Evolutionary conservation across 108 stramenopile genomes (phyloP).

Genomic region (Aurantiochytrium sp.): DNA sequence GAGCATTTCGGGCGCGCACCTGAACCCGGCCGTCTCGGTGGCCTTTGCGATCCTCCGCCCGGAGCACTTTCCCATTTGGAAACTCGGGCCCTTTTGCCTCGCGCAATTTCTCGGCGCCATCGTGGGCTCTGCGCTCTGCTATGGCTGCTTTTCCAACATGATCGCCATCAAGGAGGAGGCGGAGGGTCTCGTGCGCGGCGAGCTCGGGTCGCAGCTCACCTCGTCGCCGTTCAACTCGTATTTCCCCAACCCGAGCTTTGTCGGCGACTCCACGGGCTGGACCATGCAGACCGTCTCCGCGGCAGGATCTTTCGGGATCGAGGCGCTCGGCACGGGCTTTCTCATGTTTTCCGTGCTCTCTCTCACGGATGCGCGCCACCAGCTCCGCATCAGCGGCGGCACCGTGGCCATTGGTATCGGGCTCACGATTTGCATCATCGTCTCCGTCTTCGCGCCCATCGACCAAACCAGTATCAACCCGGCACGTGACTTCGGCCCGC

Average conservation of each 20-base stretch:
- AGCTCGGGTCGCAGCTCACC: neutral
- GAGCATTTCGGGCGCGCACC: conserved; percentile 33
- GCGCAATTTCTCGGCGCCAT: conserved; percentile 53
- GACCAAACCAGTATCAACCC: conserved; percentile 4
- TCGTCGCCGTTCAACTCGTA: neutral
- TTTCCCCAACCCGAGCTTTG: neutral
- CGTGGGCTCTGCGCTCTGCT: conserved; percentile 42
- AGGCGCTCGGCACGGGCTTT: conserved; percentile 41
- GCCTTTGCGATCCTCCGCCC: conserved; percentile 51
- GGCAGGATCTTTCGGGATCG: conserved; percentile 38
- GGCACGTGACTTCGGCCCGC: conserved; percentile 27
- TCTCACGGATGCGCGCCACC: conserved; percentile 53
- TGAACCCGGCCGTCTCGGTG: conserved; percentile 58
- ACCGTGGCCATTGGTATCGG: conserved; percentile 42
- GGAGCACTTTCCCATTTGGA: conserved; percentile 28
- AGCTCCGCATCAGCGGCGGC: conserved; percentile 32
- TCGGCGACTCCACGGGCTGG: neutral
- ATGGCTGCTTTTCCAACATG: conserved; percentile 41
- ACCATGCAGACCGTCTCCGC: neutral
- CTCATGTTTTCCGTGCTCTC: conserved; percentile 58
- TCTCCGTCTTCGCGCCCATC: neutral
- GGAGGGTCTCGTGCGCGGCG: conserved; percentile 32
- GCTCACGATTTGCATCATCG: neutral
- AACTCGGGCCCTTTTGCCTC: conserved; percentile 52
- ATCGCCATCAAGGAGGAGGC: conserved; percentile 48